Base-by-base conservation (phyloP, 495 filamentous ascomycete species). In the Amorphotheca resinae region DNA sequence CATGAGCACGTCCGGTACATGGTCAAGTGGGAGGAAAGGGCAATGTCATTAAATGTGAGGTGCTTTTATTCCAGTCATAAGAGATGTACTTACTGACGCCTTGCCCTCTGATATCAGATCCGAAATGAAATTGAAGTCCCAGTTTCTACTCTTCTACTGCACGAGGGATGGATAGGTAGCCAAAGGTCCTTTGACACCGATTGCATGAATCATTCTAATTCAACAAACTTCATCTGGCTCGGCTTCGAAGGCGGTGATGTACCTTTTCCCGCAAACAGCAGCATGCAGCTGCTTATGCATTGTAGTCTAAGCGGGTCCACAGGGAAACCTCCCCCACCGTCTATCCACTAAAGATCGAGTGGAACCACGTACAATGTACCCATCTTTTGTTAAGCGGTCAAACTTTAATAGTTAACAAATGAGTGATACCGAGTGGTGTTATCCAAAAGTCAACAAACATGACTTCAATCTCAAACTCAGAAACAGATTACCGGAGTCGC, bases 11-110 rank as follows among this genome's bases (percentile, higher is more conserved):
- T 40, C 43, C 12, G 25, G 33, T 15, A 41, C 20, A 20, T 34
- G 35, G 40, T 20, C 43, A 44, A 36, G 38, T 51, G 49, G 49
- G 44, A 47, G 49, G 44, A 46, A 46, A 46, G 33, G 49, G 49
- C 38, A 46, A 28, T 39, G 36, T 40, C 34, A 18, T 26, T 25
- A 46, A 51, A 51, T 44, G 46, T 49, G 39, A 49, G 35, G 25
- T 5, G 11, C 25, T 28, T 28, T 5, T 11, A 28, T 28, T 11
- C 11, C 5, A 28, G 25, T 11, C 11, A 5, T 5, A 28, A 28
- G 25, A 5, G 5, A 11, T 28, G 11, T 28, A 5, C 11, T 28
- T 4, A 15, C 11, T 36, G 16, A 36, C 16, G 16, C 16, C 9
- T 8, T 14, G 16, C 2, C 16, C 25, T 14, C 33, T 14, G 9